Percentiles rank a stretch among this genome's conserved stretches.
phyloP scores from a whole-genome alignment of 2,329 filamentous ascomycete species.

The Penicillium paneum region DNA sequence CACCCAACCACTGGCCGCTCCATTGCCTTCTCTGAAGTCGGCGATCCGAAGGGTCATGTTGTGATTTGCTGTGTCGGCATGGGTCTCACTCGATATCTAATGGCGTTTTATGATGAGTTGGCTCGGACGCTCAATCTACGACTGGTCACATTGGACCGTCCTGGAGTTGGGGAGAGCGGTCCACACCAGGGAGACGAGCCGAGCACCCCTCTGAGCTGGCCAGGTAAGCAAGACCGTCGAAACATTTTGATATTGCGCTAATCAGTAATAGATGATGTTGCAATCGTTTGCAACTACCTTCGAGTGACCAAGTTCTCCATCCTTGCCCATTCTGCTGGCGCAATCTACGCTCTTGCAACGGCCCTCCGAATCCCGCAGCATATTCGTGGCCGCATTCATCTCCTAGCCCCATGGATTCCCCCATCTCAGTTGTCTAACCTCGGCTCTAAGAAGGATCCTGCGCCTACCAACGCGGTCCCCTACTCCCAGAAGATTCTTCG shows the following conservation, averaged over 20 bases:
- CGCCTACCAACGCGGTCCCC: conserved; percentile 81
- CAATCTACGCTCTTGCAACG: conserved; percentile 95
- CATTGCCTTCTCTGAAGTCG: conserved; percentile 96
- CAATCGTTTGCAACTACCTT: conserved; percentile 85
- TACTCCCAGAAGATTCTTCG: conserved; percentile 88
- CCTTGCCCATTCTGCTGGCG: conserved; percentile 90
- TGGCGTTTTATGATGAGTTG: conserved; percentile 94
- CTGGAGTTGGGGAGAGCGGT: conserved; percentile 90
- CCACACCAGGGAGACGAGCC: conserved; percentile 71
- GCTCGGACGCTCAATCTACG: conserved; percentile 83
- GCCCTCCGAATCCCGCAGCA: conserved; percentile 94
- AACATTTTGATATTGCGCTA: neutral
- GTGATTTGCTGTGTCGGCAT: conserved; percentile 97
- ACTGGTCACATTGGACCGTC: conserved; percentile 88
- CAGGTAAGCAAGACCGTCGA: conserved; percentile 15
- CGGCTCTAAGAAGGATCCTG: conserved; percentile 67
- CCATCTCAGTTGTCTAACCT: conserved; percentile 87
- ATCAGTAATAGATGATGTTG: conserved; percentile 64
- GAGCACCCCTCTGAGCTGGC: conserved; percentile 87
- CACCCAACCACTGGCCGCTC: conserved; percentile 81
- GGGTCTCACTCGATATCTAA: conserved; percentile 93
- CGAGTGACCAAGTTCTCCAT: conserved; percentile 96
- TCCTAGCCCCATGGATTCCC: conserved; percentile 87
- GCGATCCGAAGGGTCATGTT: conserved; percentile 83
- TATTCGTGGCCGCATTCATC: conserved; percentile 88